Evolutionary conservation across 441 rosid species (phyloP).

Genomic region (Dalechampia spathulata): DNA sequence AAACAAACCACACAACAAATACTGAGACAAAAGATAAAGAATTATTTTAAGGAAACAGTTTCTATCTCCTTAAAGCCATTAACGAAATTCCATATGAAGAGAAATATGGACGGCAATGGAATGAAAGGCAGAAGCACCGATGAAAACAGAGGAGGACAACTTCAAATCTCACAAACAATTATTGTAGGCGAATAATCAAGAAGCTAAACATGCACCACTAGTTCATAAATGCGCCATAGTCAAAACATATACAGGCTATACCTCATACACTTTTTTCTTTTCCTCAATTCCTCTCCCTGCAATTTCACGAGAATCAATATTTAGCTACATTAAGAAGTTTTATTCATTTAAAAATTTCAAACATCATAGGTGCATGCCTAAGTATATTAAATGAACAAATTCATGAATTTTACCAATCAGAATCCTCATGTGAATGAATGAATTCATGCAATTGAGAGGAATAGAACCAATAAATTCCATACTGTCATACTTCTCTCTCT

Average conservation of each 20-base stretch:
- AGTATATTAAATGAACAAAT: too few relatives aligned
- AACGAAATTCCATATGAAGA: neutral
- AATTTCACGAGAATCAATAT: conserved; percentile 10
- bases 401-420: too few relatives aligned
- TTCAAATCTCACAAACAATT: neutral
- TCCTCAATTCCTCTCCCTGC: conserved; percentile 27
- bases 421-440: too few relatives aligned
- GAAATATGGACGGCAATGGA: neutral
- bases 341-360: too few relatives aligned
- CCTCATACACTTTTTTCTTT: conserved; percentile 33
- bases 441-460: too few relatives aligned
- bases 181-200: neutral
- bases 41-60: neutral
- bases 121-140: neutral
- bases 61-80: neutral
- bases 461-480: too few relatives aligned
- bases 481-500: too few relatives aligned
- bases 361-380: too few relatives aligned
- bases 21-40: neutral
- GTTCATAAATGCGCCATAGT: neutral
- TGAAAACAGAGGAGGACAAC: neutral
- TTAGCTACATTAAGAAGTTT: conserved; percentile 1
- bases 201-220: neutral
- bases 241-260: conserved; percentile 16
- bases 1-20: neutral